A percentile compares a stretch with the other conserved stretches of the same genome.
phyloP scores from a whole-genome alignment of 1,139 yeast species.

The Pichia terricola region DNA sequence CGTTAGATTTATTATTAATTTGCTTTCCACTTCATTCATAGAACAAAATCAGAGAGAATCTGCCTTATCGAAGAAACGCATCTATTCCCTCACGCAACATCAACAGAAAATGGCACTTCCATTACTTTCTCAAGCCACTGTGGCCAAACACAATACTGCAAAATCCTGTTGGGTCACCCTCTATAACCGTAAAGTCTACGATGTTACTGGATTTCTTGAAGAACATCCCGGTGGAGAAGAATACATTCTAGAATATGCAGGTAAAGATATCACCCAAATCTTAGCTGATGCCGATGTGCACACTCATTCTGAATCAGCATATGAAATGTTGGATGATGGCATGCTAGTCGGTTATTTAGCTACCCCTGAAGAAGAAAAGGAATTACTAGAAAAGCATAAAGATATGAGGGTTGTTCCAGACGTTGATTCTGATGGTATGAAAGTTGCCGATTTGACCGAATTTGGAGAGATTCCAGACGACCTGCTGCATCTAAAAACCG shows the following conservation, averaged over 20 bases:
- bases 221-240: slow-evolving; percentile 90
- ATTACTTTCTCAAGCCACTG: slow-evolving; percentile 32
- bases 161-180: slow-evolving; percentile 73
- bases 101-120: slow-evolving; percentile 26
- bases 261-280: slow-evolving; percentile 72
- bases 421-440: slow-evolving; percentile 13
- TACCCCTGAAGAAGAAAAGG: slow-evolving; percentile 50
- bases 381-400: slow-evolving; percentile 31
- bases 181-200: slow-evolving; percentile 66
- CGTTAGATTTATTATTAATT: too few species aligned
- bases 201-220: slow-evolving; percentile 67
- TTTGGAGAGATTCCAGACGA: slow-evolving; percentile 67
- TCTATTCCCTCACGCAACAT: neutral
- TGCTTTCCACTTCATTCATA: too few species aligned
- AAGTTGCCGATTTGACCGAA: slow-evolving; percentile 35
- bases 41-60: too few species aligned
- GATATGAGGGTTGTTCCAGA: slow-evolving; percentile 22
- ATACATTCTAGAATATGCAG: slow-evolving; percentile 64
- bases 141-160: slow-evolving; percentile 40
- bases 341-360: slow-evolving; percentile 54
- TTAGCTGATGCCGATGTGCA: slow-evolving; percentile 65
- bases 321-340: slow-evolving; percentile 79
- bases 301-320: slow-evolving; percentile 76
- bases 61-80: too few species aligned
- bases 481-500: slow-evolving; percentile 68